Percentiles rank a stretch among this genome's conserved stretches.
These are phyloP conservation scores for Rhizopogon vinicolor DNA, from an alignment of 768 basidiomycete species.

Conservation along the genomic window DNA sequence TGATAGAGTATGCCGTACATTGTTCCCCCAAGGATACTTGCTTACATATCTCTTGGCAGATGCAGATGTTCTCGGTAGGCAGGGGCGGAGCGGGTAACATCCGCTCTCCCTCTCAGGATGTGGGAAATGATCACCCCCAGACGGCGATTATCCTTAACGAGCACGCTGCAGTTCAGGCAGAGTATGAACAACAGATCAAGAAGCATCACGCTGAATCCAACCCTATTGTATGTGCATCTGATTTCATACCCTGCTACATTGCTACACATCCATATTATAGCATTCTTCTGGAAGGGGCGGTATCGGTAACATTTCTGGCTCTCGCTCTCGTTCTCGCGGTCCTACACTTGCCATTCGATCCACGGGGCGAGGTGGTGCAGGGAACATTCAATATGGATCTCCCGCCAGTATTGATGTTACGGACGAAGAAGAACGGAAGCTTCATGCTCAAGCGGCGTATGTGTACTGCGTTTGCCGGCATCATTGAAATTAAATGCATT, in stretches of 20 bases:
- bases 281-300: slow-evolving; percentile 67
- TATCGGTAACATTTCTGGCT: slow-evolving; percentile 51
- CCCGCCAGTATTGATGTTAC: slow-evolving; percentile 12
- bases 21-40: not conserved
- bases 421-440: slow-evolving; percentile 32
- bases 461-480: slow-evolving; percentile 13
- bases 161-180: slow-evolving; percentile 16
- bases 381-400: slow-evolving; percentile 44
- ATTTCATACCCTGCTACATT: not conserved
- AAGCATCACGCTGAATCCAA: slow-evolving; percentile 25
- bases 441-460: slow-evolving; percentile 36
- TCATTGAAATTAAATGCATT: not conserved
- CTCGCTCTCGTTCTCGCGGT: slow-evolving; percentile 47
- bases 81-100: slow-evolving; percentile 87
- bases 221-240: slow-evolving; percentile 29
- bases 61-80: slow-evolving; percentile 52
- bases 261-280: slow-evolving; percentile 19
- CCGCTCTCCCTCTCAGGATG: slow-evolving; percentile 67
- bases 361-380: slow-evolving; percentile 60
- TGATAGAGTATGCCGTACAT: slow-evolving; percentile 28
- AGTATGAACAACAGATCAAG: slow-evolving; percentile 17
- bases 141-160: slow-evolving; percentile 24
- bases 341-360: slow-evolving; percentile 35
- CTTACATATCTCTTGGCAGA: slow-evolving; percentile 5
- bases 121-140: slow-evolving; percentile 15